Percentiles rank a stretch among this genome's conserved stretches.
These are phyloP conservation scores for Daedalea quercina DNA, from an alignment of 768 basidiomycete genomes.

Conservation along the genomic window DNA sequence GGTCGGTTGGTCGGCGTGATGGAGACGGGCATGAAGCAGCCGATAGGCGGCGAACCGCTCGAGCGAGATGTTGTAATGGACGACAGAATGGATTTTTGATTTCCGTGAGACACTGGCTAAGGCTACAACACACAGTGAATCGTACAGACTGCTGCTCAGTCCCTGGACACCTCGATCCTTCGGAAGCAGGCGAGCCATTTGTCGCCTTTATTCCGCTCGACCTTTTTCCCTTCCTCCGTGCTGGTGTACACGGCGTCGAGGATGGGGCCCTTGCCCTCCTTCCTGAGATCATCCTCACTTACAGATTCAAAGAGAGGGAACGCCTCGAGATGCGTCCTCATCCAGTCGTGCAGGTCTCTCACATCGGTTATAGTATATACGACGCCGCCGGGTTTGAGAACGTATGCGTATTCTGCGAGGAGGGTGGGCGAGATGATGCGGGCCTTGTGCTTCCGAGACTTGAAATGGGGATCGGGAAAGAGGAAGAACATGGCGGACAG, in stretches of 20 bases:
- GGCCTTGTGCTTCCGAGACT: conserved; percentile 95
- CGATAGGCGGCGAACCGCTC: conserved; percentile 10
- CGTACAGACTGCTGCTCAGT: conserved; percentile 3
- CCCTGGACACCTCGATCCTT: conserved; percentile 37
- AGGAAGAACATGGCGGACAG: conserved; percentile 93
- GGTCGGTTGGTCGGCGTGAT: conserved; percentile 55
- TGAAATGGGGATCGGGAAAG: conserved; percentile 99
- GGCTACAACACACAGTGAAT: not conserved
- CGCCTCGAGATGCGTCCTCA: conserved; percentile 78
- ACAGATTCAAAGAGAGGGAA: conserved; percentile 86
- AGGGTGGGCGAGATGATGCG: conserved; percentile 98
- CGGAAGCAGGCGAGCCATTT: conserved; percentile 93
- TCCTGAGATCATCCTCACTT: conserved; percentile 67
- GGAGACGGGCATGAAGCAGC: conserved; percentile 35
- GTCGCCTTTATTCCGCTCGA: conserved; percentile 82
- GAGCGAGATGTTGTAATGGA: conserved; percentile 21
- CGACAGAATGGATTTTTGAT: conserved; percentile 3
- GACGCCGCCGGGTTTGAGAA: conserved; percentile 87
- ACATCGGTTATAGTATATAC: conserved; percentile 99
- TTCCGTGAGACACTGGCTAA: not conserved
- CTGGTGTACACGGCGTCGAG: conserved; percentile 77
- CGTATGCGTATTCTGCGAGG: conserved; percentile 94
- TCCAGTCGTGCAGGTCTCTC: conserved; percentile 90
- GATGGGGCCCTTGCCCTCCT: conserved; percentile 67
- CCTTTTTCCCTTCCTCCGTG: conserved; percentile 97